A percentile compares a stretch with the other conserved stretches of the same genome.
Evolutionary conservation across 1,139 yeast species (phyloP).

Genomic region (Blastobotrys serpentis): DNA sequence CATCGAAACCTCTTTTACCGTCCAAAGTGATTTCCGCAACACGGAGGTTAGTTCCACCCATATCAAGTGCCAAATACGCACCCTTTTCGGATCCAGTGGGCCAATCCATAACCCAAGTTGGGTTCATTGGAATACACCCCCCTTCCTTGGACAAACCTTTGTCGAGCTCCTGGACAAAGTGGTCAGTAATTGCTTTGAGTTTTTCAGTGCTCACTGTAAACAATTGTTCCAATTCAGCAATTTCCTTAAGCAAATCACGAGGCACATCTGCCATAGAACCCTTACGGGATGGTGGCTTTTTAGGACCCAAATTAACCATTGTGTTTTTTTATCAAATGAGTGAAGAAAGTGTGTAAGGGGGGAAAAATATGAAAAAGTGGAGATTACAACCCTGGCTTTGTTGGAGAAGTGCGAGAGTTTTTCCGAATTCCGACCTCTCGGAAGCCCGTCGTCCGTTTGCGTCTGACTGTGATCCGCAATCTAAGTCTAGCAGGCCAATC

Average conservation of each 20-base stretch:
- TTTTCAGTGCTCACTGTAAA: slow-evolving; percentile 63
- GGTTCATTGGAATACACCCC: slow-evolving; percentile 73
- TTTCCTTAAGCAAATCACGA: slow-evolving; percentile 56
- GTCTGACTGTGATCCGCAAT: too few relatives aligned
- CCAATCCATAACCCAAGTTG: slow-evolving; percentile 91
- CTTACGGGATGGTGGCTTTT: slow-evolving; percentile 79
- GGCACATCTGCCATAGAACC: slow-evolving; percentile 79
- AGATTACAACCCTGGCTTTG: background rate
- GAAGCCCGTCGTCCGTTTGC: background rate
- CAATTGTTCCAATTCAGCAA: slow-evolving; percentile 57
- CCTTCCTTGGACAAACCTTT: slow-evolving; percentile 46
- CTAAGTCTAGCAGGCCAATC: too few relatives aligned
- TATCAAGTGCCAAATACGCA: slow-evolving; percentile 84
- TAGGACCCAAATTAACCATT: slow-evolving; percentile 86
- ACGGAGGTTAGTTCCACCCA: slow-evolving; percentile 93
- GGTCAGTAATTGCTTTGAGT: slow-evolving; percentile 65
- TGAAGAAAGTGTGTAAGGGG: background rate
- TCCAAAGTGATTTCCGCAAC: slow-evolving; percentile 80
- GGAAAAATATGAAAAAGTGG: background rate
- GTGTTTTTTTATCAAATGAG: background rate
- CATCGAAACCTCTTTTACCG: slow-evolving; percentile 77
- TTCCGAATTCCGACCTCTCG: background rate
- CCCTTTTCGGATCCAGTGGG: slow-evolving; percentile 93
- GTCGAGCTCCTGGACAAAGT: slow-evolving; percentile 68
- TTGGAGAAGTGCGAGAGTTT: too few relatives aligned